Conservation (phyloP, 2,329 filamentous ascomycete genomes). For the Dactylonectria estremocensis region DNA sequence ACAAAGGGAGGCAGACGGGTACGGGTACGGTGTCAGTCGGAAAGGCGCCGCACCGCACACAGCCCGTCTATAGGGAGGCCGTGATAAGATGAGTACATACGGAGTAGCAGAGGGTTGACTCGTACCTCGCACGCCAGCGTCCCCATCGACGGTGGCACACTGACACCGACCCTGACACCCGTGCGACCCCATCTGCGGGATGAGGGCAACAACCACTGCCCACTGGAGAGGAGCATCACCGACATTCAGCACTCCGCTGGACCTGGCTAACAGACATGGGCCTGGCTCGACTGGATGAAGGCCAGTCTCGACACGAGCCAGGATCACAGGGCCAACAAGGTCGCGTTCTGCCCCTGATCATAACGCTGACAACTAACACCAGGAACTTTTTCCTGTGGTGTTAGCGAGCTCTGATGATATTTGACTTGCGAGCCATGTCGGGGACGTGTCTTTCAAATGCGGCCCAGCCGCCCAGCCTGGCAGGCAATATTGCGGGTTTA, state of each 20-base stretch:
- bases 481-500: conserved; percentile 9
- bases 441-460: neutral
- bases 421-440: neutral
- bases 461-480: conserved; percentile 3
- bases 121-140: conserved; percentile 17
- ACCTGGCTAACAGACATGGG: conserved; percentile 3
- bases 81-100: neutral
- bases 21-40: neutral
- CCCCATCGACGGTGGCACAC: conserved; percentile 10
- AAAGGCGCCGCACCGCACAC: neutral
- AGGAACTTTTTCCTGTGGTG: neutral
- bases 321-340: neutral
- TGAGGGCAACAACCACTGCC: neutral
- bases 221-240: neutral
- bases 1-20: neutral
- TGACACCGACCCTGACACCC: conserved; percentile 14
- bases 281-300: neutral
- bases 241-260: neutral
- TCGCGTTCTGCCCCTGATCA: neutral
- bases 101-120: conserved; percentile 26
- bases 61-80: too few relatives aligned
- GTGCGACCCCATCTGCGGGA: neutral
- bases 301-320: neutral
- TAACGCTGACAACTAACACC: neutral
- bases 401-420: neutral